A percentile compares a stretch with the other conserved stretches of the same genome.
phyloP scores from a whole-genome alignment of 208 protist genomes.

The Trypanosoma rangeli region DNA sequence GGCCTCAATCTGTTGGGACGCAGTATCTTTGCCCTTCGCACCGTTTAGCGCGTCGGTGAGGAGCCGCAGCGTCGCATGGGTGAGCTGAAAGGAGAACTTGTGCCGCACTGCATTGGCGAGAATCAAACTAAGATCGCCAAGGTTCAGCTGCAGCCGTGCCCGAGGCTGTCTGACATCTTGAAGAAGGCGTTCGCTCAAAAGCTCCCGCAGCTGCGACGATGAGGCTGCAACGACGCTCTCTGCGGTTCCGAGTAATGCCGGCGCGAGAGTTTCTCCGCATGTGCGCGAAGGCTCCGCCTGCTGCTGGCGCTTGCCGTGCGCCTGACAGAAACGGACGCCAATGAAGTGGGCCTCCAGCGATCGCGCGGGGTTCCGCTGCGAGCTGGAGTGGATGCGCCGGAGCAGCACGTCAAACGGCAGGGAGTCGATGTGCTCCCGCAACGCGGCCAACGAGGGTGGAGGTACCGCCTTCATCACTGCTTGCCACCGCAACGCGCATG shows the following conservation, averaged over 20 bases:
- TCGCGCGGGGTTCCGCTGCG: conserved; percentile 54
- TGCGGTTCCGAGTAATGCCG: neutral
- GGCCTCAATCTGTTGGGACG: conserved; percentile 25
- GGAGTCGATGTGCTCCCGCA: conserved; percentile 12
- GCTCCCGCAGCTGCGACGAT: conserved; percentile 18
- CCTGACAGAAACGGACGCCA: neutral
- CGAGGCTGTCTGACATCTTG: conserved; percentile 8
- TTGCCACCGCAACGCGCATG: neutral
- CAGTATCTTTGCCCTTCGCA: conserved; percentile 11
- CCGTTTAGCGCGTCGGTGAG: conserved; percentile 5
- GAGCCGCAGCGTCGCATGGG: conserved; percentile 12
- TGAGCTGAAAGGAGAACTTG: conserved; percentile 39
- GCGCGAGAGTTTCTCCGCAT: neutral
- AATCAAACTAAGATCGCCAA: conserved; percentile 61
- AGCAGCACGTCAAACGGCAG: conserved; percentile 72
- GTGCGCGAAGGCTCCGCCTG: neutral
- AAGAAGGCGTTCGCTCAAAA: conserved; percentile 31
- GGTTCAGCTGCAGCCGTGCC: conserved; percentile 20
- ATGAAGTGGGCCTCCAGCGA: conserved; percentile 72
- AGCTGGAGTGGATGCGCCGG: conserved; percentile 78
- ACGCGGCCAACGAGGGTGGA: neutral
- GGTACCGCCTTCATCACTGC: conserved; percentile 8
- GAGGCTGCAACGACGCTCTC: neutral
- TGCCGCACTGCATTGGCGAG: conserved; percentile 70
- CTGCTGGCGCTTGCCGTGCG: neutral